Evolutionary conservation across 208 protist genomes (phyloP), one percentile per base, ranked within the genome.

Genomic region (Blechomonas ayalai): DNA sequence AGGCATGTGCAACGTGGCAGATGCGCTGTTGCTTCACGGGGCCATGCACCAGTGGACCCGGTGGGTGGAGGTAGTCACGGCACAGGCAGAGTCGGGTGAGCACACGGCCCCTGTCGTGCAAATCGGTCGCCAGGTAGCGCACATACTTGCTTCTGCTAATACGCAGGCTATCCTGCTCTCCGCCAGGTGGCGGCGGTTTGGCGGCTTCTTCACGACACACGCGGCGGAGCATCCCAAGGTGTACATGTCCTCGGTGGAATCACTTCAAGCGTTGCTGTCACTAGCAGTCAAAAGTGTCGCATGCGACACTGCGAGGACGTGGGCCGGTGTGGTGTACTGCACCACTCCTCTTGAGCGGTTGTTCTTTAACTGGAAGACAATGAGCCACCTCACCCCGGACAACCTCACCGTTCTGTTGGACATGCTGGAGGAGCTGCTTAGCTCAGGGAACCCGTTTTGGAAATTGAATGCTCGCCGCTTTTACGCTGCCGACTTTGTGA

Each of bases 301-400:
- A 13, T 59, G 13, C 15, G 34, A 19, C 43, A 52, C 26, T 26
- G 55, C 10, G 55, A 54, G 33, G 25, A 52, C n/a, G n/a, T n/a
- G n/a, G n/a, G n/a, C n/a, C 16, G 10, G 12, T 3, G 23, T 76
- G 10, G 20, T 76, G 7, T 50, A 56, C 33, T 40, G 4, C 68
- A 67, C 51, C 9, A 19, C 47, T 2, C 36, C 51, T 2, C 27
- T 63, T 10, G 79, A 82, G 40, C 52, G 69, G 50, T 42, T 88
- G 22, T 64, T 88, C 24, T 75, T 84, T 38, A 67, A 82, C 57
- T 84, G 74, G 74, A 51, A 54, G 15, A 26, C 82, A 22, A 57
- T 78, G 26, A 35, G 34, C 12, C 56, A 45, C 25, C 41, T 81
- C 27, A 61, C 69, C 19, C 41, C 54, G 33, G 41, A 38, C n/a